Conservation (phyloP, 2,329 filamentous ascomycete genomes). For the Coleophoma crateriformis region DNA sequence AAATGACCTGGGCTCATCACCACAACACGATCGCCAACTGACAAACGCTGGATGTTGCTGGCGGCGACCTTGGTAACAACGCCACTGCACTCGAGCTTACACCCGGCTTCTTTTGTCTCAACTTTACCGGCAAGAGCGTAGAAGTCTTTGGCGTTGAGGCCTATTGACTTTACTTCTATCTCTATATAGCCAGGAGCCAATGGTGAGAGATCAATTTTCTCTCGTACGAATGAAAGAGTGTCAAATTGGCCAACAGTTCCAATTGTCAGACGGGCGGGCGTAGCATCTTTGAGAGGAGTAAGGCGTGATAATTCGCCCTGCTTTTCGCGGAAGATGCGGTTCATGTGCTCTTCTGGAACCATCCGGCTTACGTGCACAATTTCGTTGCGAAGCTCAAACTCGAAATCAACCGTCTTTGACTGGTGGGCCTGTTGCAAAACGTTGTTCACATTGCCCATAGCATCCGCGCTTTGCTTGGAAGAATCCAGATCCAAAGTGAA, state of each 20-base stretch:
- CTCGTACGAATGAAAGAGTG: neutral
- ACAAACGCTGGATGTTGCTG: slow-evolving; percentile 8
- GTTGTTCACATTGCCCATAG: neutral
- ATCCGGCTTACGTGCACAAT: slow-evolving; percentile 7
- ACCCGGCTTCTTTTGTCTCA: too few relatives aligned
- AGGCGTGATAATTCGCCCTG: neutral
- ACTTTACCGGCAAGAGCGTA: too few relatives aligned
- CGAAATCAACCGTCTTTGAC: neutral
- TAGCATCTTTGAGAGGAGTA: neutral
- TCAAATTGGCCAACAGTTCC: slow-evolving; percentile 2
- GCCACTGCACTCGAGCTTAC: slow-evolving; percentile 3
- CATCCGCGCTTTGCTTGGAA: neutral
- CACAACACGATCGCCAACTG: slow-evolving; percentile 18
- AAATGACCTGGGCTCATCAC: slow-evolving; percentile 2
- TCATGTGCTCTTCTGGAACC: slow-evolving; percentile 3
- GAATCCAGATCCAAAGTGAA: neutral
- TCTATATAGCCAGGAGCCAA: slow-evolving; percentile 6
- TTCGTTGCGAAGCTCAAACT: neutral
- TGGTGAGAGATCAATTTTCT: neutral
- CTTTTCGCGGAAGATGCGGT: slow-evolving; percentile 5
- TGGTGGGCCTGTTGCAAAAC: neutral
- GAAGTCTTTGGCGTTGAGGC: slow-evolving; percentile 8
- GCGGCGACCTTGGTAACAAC: slow-evolving; percentile 16
- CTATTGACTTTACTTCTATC: slow-evolving; percentile 4
- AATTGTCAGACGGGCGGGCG: neutral